Conservation (phyloP, 164 flowering plant species). For the Magnolia kwangsiensis region DNA sequence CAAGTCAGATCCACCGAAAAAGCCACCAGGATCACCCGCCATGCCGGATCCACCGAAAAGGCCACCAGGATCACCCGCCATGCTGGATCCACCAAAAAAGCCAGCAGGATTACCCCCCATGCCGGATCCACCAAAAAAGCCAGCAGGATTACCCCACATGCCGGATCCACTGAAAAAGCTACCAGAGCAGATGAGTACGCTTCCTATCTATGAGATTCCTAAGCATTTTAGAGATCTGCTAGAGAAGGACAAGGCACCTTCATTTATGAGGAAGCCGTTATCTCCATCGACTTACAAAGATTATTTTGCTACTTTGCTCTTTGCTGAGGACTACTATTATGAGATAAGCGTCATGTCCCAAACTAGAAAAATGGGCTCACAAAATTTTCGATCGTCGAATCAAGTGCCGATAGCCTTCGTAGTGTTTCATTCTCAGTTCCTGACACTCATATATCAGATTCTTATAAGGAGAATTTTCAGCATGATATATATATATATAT, state of each 20-base stretch:
- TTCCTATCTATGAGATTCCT: constrained; percentile 21
- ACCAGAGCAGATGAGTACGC: neutral
- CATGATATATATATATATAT: no score
- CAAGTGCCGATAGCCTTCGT: no score
- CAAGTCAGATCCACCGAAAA: neutral
- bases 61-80: neutral
- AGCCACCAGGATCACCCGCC: neutral
- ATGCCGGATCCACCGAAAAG: neutral
- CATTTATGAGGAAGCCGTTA: constrained; percentile 20
- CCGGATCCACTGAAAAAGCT: neutral
- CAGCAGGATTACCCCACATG: no score
- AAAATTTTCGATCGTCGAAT: no score
- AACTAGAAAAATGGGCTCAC: no score
- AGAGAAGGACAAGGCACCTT: constrained; percentile 26
- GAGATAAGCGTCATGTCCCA: no score
- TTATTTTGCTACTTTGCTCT: constrained; percentile 34
- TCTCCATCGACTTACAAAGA: constrained; percentile 22
- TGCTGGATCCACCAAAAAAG: no score
- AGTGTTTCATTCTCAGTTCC: no score
- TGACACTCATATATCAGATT: no score
- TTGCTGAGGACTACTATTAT: constrained; percentile 33
- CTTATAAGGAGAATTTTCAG: no score
- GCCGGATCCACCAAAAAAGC: no score
- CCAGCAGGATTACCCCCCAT: no score
- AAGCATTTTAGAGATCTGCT: constrained; percentile 16